Conservation (phyloP, 176 grass and related monocot species). For the Elymus sibiricus region DNA sequence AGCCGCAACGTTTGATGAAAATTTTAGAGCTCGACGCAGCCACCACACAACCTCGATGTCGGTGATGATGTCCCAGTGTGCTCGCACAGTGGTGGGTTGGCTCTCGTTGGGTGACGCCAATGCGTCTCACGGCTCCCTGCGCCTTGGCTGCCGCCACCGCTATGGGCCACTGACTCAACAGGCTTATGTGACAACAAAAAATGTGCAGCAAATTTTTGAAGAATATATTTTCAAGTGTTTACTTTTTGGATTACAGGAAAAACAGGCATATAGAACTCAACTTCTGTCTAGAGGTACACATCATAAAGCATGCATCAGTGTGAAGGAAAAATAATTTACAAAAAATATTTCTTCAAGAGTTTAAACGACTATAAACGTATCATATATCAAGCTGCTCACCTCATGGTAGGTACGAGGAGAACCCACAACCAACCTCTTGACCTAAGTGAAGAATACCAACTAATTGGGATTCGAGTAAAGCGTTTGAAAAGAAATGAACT, state of each 20-base stretch:
- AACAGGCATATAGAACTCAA: slow-evolving; percentile 13
- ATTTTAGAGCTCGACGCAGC: too few species aligned
- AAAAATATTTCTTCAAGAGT: slow-evolving; percentile 13
- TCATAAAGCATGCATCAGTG: neutral
- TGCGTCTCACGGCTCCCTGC: too few species aligned
- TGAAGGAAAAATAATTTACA: neutral
- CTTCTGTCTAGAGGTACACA: neutral
- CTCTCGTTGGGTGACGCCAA: too few species aligned
- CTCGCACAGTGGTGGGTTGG: too few species aligned
- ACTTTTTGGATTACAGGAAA: neutral
- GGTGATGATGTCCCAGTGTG: too few species aligned
- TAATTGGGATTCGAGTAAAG: slow-evolving; percentile 21
- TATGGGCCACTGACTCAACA: too few species aligned
- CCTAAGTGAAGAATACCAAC: slow-evolving; percentile 40
- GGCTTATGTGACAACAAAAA: slow-evolving; percentile 10
- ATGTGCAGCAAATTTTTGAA: slow-evolving; percentile 6
- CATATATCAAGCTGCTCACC: slow-evolving; percentile 32
- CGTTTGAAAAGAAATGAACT: slow-evolving; percentile 22
- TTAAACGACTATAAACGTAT: neutral
- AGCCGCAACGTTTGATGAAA: too few species aligned
- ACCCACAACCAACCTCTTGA: slow-evolving; percentile 81
- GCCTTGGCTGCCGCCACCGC: too few species aligned
- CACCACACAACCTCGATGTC: too few species aligned
- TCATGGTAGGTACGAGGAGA: slow-evolving; percentile 90
- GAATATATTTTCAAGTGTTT: neutral